Evolutionary conservation across 139 green algal genomes (phyloP).

Genomic region (Closterium sp.): DNA sequence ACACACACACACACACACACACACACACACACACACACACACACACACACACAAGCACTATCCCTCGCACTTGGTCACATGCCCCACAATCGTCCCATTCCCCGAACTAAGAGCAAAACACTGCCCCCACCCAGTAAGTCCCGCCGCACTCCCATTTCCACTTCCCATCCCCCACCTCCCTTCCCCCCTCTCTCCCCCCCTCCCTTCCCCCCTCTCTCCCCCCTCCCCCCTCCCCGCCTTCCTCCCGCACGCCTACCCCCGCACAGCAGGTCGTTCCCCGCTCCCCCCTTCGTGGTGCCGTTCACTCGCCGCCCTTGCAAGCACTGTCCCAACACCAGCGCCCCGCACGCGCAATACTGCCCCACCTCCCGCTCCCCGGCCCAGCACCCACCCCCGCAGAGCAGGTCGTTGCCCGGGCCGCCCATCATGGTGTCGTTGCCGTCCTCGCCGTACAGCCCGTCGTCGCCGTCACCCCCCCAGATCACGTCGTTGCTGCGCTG

Average conservation of each 20-base stretch:
- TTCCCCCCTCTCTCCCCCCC: neutral
- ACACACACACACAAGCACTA: neutral
- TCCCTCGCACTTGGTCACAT: no score
- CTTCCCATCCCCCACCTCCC: neutral
- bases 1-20: neutral
- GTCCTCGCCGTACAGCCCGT: slow-evolving; percentile 3
- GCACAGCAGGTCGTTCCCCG: no score
- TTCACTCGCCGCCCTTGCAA: neutral
- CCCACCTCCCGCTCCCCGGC: no score
- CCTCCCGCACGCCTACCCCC: no score
- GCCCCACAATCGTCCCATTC: no score
- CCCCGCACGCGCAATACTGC: neutral
- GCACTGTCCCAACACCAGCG: neutral
- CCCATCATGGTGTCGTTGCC: slow-evolving; percentile 6
- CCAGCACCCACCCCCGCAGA: neutral
- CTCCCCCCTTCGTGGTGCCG: neutral
- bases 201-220: no score
- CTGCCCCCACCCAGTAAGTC: no score
- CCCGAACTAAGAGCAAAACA: no score
- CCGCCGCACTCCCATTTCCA: neutral
- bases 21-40: neutral
- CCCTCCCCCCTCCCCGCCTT: no score
- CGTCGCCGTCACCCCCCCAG: neutral
- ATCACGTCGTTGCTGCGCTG: slow-evolving; percentile 9
- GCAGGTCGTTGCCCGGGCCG: neutral